Evolutionary conservation across 1,139 yeast genomes (phyloP).

Genomic region (Diutina ranongensis): DNA sequence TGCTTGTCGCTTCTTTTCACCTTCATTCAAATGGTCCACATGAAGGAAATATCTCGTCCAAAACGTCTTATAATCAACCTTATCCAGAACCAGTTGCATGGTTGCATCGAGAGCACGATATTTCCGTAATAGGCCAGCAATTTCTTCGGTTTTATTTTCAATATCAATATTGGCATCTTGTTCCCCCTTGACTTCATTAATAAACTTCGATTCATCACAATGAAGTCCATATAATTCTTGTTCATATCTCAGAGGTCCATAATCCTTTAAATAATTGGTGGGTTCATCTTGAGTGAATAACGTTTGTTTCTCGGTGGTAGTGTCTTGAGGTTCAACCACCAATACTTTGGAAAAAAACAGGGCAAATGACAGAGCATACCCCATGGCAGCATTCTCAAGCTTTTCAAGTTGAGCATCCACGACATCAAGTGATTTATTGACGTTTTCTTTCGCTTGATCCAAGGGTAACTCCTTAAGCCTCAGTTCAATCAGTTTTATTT

Average conservation of each 20-base stretch:
- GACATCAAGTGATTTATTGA: conserved; percentile 39
- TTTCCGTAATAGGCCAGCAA: conserved; percentile 33
- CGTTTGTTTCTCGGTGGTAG: conserved; percentile 11
- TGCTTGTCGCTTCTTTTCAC: conserved; percentile 57
- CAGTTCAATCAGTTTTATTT: conserved; percentile 13
- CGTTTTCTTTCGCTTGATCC: conserved; percentile 31
- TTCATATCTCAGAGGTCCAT: conserved; percentile 32
- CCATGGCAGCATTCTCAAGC: conserved; percentile 54
- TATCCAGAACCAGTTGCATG: conserved; percentile 61
- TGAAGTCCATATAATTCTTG: conserved; percentile 31
- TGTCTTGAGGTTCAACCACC: conserved; percentile 19
- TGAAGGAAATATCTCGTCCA: conserved; percentile 67
- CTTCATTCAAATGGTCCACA: conserved; percentile 42
- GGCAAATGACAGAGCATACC: conserved; percentile 45
- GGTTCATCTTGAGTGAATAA: conserved; percentile 15
- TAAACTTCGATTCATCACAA: conserved; percentile 15
- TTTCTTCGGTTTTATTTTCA: conserved; percentile 41
- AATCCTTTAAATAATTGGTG: conserved; percentile 16
- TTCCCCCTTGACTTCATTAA: conserved; percentile 12
- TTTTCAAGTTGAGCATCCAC: conserved; percentile 58
- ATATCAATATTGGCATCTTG: conserved; percentile 26
- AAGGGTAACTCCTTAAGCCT: conserved; percentile 7
- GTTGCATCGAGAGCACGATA: conserved; percentile 45
- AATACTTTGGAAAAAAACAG: conserved; percentile 46
- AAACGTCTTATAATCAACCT: conserved; percentile 47